A percentile compares a stretch with the other conserved stretches of the same genome.
Conservation (phyloP, 148 eudicot species). For the Nyssa sinensis region DNA sequence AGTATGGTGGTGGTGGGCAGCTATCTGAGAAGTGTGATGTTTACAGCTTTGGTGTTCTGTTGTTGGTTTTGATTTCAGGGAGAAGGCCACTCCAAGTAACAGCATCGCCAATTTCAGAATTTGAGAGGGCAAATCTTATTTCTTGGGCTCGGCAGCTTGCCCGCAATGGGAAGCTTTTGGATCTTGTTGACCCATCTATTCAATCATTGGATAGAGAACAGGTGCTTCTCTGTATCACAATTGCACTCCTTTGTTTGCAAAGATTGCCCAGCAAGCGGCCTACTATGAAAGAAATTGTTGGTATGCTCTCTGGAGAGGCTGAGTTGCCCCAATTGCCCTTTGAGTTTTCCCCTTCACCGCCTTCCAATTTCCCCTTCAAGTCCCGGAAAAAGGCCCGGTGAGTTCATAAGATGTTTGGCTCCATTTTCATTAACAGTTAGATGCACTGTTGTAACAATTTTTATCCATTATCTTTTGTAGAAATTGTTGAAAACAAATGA, state of each 20-base stretch:
- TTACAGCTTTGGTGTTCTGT: conserved; percentile 83
- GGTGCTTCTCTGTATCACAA: conserved; percentile 73
- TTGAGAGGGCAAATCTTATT: conserved; percentile 87
- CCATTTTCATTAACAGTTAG: neutral
- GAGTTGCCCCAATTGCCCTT: conserved; percentile 89
- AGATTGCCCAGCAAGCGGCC: conserved; percentile 75
- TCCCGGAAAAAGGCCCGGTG: conserved; percentile 75
- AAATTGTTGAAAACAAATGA: conserved; percentile 20
- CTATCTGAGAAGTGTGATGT: conserved; percentile 86
- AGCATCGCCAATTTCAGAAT: conserved; percentile 92
- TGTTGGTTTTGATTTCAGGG: conserved; percentile 84
- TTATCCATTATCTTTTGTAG: conserved; percentile 29
- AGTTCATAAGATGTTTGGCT: conserved; percentile 25
- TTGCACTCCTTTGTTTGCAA: conserved; percentile 83
- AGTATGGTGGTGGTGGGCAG: conserved; percentile 79
- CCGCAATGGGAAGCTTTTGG: conserved; percentile 71
- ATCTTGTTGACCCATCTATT: conserved; percentile 70
- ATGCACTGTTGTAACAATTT: conserved; percentile 29
- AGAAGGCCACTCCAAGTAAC: conserved; percentile 84
- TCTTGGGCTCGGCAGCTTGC: conserved; percentile 95
- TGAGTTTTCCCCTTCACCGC: conserved; percentile 97
- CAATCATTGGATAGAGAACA: conserved; percentile 61
- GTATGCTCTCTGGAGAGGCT: conserved; percentile 70
- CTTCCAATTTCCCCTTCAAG: conserved; percentile 74
- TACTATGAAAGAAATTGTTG: conserved; percentile 74